Percentiles rank a stretch among this genome's conserved stretches.
Evolutionary conservation across 2,329 filamentous ascomycete genomes (phyloP).

Genomic region (Fusarium sp.): DNA sequence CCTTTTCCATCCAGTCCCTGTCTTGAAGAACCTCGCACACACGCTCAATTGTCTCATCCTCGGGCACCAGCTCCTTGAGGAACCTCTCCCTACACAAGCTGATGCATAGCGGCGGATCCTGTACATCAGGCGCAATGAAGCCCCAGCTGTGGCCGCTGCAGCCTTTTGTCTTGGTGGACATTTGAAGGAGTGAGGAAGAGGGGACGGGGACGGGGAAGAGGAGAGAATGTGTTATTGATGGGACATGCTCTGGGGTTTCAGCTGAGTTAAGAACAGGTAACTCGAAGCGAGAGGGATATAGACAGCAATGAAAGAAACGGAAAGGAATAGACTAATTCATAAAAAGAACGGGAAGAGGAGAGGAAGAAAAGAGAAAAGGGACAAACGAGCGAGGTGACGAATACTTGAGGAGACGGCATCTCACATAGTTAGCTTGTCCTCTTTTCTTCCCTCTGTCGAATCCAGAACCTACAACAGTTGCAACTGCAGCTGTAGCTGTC

Average conservation of each 20-base stretch:
- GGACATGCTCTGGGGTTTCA: conserved; percentile 27
- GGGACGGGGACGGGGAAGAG: background rate
- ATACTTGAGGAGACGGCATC: conserved; percentile 13
- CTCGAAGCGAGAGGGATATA: conserved; percentile 28
- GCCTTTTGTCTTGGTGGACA: conserved; percentile 17
- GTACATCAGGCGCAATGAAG: conserved; percentile 41
- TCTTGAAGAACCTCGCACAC: conserved; percentile 48
- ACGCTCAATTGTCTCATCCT: conserved; percentile 43
- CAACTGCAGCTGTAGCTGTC: background rate
- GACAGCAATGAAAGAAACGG: background rate
- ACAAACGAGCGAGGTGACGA: conserved; percentile 15
- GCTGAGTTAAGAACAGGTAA: conserved; percentile 30
- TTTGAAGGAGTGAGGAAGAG: background rate
- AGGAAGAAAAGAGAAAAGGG: background rate
- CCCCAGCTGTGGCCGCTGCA: conserved; percentile 44
- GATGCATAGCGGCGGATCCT: conserved; percentile 49
- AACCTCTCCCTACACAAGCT: conserved; percentile 47
- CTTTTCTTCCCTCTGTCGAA: background rate
- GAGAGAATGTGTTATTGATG: background rate
- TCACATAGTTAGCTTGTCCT: background rate
- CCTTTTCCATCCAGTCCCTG: conserved; percentile 36
- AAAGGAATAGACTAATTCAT: background rate
- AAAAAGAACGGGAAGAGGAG: conserved; percentile 9
- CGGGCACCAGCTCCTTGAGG: conserved; percentile 41
- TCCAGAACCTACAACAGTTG: background rate